Evolutionary conservation across 129 eudicot species (phyloP).

Genomic region (Chrysanthemum lavandulifolium): DNA sequence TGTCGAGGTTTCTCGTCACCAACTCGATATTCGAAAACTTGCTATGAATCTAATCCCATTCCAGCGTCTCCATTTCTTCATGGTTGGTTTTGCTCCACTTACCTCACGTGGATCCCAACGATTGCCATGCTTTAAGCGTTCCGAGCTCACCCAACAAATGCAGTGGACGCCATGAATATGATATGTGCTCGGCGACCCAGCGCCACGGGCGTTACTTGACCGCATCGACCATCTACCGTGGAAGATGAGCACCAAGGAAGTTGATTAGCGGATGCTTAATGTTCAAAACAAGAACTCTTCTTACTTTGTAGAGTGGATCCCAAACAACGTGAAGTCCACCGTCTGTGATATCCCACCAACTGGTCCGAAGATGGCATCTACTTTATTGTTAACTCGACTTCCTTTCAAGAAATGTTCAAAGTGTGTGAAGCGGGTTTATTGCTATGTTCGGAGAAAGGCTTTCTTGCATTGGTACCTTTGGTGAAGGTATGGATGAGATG

Average conservation of each 20-base stretch:
- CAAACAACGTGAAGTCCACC: slow-evolving; percentile 61
- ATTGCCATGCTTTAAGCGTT: no score
- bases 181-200: slow-evolving; percentile 85
- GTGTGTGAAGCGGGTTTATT: slow-evolving; percentile 63
- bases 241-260: slow-evolving; percentile 84
- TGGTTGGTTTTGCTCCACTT: no score
- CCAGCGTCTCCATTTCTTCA: no score
- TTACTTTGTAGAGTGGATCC: slow-evolving; percentile 69
- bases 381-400: slow-evolving; percentile 67
- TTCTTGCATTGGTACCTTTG: slow-evolving; percentile 73
- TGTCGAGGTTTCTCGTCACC: no score
- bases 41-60: no score
- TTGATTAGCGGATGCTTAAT: slow-evolving; percentile 63
- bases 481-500: slow-evolving; percentile 76
- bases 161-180: slow-evolving; percentile 82
- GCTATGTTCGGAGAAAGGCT: slow-evolving; percentile 74
- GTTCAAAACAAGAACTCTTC: slow-evolving; percentile 72
- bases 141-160: slow-evolving; percentile 88
- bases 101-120: no score
- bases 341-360: slow-evolving; percentile 74
- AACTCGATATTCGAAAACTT: no score
- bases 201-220: slow-evolving; percentile 71
- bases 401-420: slow-evolving; percentile 78
- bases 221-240: slow-evolving; percentile 74
- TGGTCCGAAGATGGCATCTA: slow-evolving; percentile 57